Base-by-base conservation (phyloP, 2,329 filamentous ascomycete species). In the Arthrobotrys sphaeroides region DNA sequence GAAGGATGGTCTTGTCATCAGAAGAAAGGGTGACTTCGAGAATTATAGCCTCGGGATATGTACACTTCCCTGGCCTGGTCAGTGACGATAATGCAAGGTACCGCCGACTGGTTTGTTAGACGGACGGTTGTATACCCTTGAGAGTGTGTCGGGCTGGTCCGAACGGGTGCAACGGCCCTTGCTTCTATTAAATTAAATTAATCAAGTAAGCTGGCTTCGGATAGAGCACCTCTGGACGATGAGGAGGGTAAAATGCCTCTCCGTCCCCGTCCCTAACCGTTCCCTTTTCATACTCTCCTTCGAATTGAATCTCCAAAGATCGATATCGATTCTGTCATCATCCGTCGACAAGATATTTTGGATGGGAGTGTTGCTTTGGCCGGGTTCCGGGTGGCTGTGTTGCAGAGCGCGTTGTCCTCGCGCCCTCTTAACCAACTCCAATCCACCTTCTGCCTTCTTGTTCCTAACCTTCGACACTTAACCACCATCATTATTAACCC, bases 241-340 rank as follows among this genome's bases (percentile, higher is more conserved):
- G n/a, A n/a, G n/a, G n/a, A n/a, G n/a, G n/a, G n/a, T n/a, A n/a
- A 33, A 33, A 33, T 20, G 20, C 9, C 16, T 57, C 10, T 12
- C 28, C 16, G 24, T 10, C 2, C 42, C 36, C 20, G 33, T 42
- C 20, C n/a, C n/a, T n/a, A n/a, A n/a, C n/a, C n/a, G n/a, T 53
- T 55, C 38, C 10, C 9, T 33, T 26, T 38, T 38, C 43, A 7
- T 33, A 31, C 10, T 43, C 6, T 26, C 28, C 33, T 57, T 51
- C 42, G n/a, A 10, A 28, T 51, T 18, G 26, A 62, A 76, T 80
- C 43, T 77, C 79, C 68, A 43, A 78, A 79, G 49, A 80, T 80
- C 12, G 78, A 78, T 16, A 77, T 77, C 12, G 57, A 26, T 18
- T 53, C 40, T 36, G 76, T 20, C 42, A 33, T 33, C n/a, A n/a